A percentile compares a stretch with the other conserved stretches of the same genome.
These are phyloP conservation scores for Emiliania huxleyi DNA, from an alignment of 78 protist species.

Conservation along the genomic window DNA sequence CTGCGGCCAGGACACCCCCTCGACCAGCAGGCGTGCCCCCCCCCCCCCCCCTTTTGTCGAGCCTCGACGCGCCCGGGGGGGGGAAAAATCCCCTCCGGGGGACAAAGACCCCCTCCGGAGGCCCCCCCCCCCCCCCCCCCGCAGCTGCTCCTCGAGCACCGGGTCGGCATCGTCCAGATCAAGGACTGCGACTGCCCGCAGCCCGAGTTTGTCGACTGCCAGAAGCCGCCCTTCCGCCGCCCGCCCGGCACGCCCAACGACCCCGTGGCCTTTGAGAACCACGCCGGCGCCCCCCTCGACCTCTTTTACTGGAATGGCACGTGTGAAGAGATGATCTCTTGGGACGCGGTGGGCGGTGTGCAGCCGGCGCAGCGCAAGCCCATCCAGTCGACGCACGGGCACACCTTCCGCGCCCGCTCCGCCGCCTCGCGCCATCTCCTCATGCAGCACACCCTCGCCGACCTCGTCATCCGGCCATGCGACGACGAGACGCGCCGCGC, in stretches of 20 bases:
- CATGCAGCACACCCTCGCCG: not conserved
- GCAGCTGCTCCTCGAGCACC: not conserved
- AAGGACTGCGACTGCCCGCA: conserved; percentile 8
- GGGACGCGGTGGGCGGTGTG: not conserved
- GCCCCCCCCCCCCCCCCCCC: no score
- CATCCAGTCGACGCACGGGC: not conserved
- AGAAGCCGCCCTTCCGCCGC: not conserved
- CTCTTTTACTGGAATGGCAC: conserved; percentile 6
- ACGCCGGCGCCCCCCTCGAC: not conserved
- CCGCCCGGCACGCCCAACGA: not conserved
- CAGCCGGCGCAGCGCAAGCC: not conserved
- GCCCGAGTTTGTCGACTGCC: not conserved
- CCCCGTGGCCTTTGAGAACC: not conserved
- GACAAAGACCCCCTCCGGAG: no score
- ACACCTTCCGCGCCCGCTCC: not conserved
- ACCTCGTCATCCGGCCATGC: not conserved
- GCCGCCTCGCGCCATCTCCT: not conserved
- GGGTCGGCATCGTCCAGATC: not conserved
- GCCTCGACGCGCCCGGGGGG: no score
- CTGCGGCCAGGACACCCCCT: not conserved
- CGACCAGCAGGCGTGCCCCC: no score
- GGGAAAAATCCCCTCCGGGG: no score
- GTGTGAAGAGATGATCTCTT: not conserved
- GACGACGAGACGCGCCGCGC: not conserved
- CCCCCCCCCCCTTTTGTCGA: no score